Evolutionary conservation across 495 filamentous ascomycete species (phyloP).

Genomic region (Aspergillus cavernicola): DNA sequence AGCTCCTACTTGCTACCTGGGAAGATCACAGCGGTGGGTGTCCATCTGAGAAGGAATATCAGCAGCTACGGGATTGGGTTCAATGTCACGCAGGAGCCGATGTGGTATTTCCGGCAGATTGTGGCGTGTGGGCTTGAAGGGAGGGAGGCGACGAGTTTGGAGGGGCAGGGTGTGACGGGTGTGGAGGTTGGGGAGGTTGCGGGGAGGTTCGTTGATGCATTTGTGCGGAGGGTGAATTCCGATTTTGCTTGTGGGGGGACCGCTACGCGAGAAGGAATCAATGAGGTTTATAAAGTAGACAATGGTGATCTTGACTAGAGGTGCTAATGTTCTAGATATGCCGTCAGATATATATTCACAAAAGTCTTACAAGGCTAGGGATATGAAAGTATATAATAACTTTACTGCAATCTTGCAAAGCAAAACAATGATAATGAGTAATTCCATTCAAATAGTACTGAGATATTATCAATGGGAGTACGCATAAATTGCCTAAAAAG

Average conservation of each 20-base stretch:
- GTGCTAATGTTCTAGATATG: not conserved
- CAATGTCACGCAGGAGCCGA: slow-evolving; percentile 64
- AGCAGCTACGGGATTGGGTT: slow-evolving; percentile 83
- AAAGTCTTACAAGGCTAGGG: too few relatives aligned
- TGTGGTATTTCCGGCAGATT: slow-evolving; percentile 74
- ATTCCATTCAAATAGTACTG: not conserved
- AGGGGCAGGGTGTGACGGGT: slow-evolving; percentile 33
- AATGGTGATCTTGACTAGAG: slow-evolving; percentile 30
- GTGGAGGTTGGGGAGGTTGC: slow-evolving; percentile 32
- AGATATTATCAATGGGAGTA: not conserved
- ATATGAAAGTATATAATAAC: not conserved
- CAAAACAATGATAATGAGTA: too few relatives aligned
- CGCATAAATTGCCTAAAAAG: not conserved
- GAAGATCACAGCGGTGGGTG: slow-evolving; percentile 87
- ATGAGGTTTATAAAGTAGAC: slow-evolving; percentile 37
- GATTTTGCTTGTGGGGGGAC: slow-evolving; percentile 37
- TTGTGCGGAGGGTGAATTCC: slow-evolving; percentile 37
- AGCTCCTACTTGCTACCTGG: slow-evolving; percentile 24
- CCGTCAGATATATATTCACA: too few relatives aligned
- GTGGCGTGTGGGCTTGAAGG: slow-evolving; percentile 83
- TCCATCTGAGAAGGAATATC: slow-evolving; percentile 80
- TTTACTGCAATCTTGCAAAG: too few relatives aligned
- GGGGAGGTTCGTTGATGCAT: slow-evolving; percentile 35
- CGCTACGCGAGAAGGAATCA: slow-evolving; percentile 34
- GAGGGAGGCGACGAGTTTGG: slow-evolving; percentile 68